Conservation (phyloP, 768 basidiomycete species). For the Suillus brevipes region DNA sequence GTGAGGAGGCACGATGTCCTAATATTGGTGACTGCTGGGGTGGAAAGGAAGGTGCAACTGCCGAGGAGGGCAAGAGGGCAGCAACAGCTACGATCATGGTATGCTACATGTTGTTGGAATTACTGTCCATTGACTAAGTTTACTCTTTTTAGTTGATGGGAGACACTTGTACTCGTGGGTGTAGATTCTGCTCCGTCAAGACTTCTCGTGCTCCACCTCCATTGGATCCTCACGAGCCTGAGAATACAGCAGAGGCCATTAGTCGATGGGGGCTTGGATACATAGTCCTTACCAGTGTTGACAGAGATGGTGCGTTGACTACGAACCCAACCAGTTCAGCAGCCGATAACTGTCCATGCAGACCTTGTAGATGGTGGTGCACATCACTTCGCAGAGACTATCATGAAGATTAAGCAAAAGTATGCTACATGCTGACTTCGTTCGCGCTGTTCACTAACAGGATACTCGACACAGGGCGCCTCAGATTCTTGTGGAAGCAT, state of each 20-base stretch:
- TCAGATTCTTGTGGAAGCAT: conserved; percentile 92
- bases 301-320: conserved; percentile 79
- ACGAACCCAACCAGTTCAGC: neutral
- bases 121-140: conserved; percentile 11
- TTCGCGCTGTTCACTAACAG: neutral
- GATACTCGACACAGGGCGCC: conserved; percentile 64
- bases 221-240: conserved; percentile 94
- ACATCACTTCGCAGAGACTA: conserved; percentile 93
- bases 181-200: conserved; percentile 96
- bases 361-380: conserved; percentile 93
- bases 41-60: conserved; percentile 65
- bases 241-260: conserved; percentile 97
- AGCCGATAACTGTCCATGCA: conserved; percentile 31
- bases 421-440: conserved; percentile 31
- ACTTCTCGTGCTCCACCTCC: conserved; percentile 88
- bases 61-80: conserved; percentile 70
- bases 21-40: conserved; percentile 99
- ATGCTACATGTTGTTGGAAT: conserved; percentile 17
- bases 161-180: conserved; percentile 97
- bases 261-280: conserved; percentile 98
- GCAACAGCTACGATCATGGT: conserved; percentile 99
- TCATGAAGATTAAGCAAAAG: conserved; percentile 95
- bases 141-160: conserved; percentile 80
- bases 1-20: conserved; percentile 97
- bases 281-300: conserved; percentile 95